phyloP scores from a whole-genome alignment of 495 filamentous ascomycete genomes.

The Geopyxis carbonaria region DNA sequence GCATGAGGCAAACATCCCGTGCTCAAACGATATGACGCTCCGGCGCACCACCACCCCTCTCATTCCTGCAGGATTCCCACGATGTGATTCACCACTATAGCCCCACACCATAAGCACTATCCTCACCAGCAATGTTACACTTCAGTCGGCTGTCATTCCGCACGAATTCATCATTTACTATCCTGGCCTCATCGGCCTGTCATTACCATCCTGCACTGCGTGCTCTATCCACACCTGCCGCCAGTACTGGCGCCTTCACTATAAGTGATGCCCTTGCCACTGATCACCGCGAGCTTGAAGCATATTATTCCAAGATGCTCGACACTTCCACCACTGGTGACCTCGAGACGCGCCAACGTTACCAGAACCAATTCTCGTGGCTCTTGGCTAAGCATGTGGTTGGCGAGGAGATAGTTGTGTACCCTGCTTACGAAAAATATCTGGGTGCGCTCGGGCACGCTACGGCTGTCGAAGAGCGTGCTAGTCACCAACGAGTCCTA shows the following conservation, averaged over 20 bases:
- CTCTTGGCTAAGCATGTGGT: constrained; percentile 34
- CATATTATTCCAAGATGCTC: constrained; percentile 40
- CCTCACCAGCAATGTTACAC: too few species aligned
- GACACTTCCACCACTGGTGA: constrained; percentile 29
- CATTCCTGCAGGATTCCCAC: too few species aligned
- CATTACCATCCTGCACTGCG: too few species aligned
- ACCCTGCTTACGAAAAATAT: constrained; percentile 22
- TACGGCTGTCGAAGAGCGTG: constrained; percentile 41
- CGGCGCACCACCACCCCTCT: too few species aligned
- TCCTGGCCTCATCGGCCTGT: too few species aligned
- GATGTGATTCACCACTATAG: too few species aligned
- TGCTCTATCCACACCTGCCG: too few species aligned
- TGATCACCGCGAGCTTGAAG: constrained; percentile 48
- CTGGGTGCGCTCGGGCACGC: constrained; percentile 32
- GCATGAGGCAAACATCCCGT: too few species aligned
- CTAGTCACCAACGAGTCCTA: constrained; percentile 39
- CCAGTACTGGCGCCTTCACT: background rate
- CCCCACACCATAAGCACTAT: too few species aligned
- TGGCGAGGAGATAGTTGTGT: constrained; percentile 12
- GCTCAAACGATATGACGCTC: too few species aligned
- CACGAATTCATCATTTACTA: too few species aligned
- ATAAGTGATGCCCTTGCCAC: constrained; percentile 36
- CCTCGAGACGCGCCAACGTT: constrained; percentile 31
- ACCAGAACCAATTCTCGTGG: constrained; percentile 55
- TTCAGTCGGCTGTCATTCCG: too few species aligned